Evolutionary conservation across 2,329 filamentous ascomycete genomes (phyloP), one percentile per base, ranked within the genome.

Genomic region (Bipolaris oryzae): DNA sequence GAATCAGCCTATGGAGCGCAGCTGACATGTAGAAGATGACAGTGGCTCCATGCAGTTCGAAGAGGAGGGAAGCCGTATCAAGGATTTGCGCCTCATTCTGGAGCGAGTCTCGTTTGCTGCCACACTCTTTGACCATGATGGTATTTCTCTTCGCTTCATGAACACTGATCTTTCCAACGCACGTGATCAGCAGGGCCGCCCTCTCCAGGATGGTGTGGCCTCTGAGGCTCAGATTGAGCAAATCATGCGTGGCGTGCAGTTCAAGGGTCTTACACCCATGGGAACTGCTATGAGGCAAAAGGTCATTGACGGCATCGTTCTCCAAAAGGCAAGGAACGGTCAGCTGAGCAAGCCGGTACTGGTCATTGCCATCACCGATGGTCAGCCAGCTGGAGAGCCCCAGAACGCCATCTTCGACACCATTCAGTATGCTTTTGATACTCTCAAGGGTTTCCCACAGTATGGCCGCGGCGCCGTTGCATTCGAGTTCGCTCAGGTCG

Each of bases 31-130:
- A 13, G 3, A 47, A 78, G 87, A 89, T 63, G 87, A 90, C 77
- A 87, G 85, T 69, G 87, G 87, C 41, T 89, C 87, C 18, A 89
- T 90, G 81, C 80, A 84, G 53, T 89, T 89, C 62, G 86, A 89
- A 67, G 86, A 89, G 70, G 82, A 84, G 55, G 87, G 87, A 41
- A 82, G 86, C 66, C 85, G 87, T 58, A 88, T 89, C 76, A 83
- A 87, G 61, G 87, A 89, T 63, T 77, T 90, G 63, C 83, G 83
- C 69, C 79, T 88, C 63, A 88, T 89, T 64, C 74, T 90, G 61
- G 80, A 83, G 46, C 83, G 85, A 48, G 86, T 88, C 50, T 83
- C 86, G 18, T 87, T 82, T 55, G 86, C 86, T 7, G 85, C 87
- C 3, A 86, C 86, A 2, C 81, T 89, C n/a, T 90, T 90, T 67